These are phyloP conservation scores for Arxiozyma slooffiae DNA, from an alignment of 1,139 yeast species.

Conservation along the genomic window DNA sequence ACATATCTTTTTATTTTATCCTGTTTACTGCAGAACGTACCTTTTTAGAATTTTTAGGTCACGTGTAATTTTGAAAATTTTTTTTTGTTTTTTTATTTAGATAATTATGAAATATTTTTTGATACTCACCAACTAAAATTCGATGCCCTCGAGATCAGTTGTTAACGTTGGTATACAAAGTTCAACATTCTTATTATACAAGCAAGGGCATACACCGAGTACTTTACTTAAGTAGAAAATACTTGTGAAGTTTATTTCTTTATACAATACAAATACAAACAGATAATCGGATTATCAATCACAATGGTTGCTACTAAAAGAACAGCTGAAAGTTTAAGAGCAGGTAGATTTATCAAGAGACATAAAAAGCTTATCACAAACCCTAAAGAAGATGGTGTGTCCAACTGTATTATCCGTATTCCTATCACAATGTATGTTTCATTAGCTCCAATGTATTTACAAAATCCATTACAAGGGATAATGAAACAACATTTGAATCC, in stretches of 20 bases:
- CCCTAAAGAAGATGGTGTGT: slow-evolving; percentile 25
- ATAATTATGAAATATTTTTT: neutral
- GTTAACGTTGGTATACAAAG: neutral
- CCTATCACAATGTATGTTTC: slow-evolving; percentile 67
- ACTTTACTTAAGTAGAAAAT: neutral
- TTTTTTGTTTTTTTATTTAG: neutral
- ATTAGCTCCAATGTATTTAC: slow-evolving; percentile 68
- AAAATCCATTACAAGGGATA: slow-evolving; percentile 65
- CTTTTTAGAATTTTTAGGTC: neutral
- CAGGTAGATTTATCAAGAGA: slow-evolving; percentile 22
- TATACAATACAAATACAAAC: neutral
- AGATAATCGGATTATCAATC: neutral
- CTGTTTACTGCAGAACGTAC: neutral
- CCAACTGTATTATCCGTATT: slow-evolving; percentile 33
- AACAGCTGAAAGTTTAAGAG: slow-evolving; percentile 15
- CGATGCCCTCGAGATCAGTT: neutral
- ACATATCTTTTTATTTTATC: neutral
- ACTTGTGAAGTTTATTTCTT: neutral
- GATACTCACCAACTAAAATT: neutral
- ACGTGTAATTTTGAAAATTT: neutral
- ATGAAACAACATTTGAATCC: slow-evolving; percentile 84
- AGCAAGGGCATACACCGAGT: no score
- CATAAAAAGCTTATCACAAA: slow-evolving; percentile 23
- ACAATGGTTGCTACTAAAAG: slow-evolving; percentile 19
- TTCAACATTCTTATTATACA: neutral